Percentiles rank a stretch among this genome's conserved stretches.
Evolutionary conservation across 768 basidiomycete genomes (phyloP).

Genomic region (Vararia minispora): DNA sequence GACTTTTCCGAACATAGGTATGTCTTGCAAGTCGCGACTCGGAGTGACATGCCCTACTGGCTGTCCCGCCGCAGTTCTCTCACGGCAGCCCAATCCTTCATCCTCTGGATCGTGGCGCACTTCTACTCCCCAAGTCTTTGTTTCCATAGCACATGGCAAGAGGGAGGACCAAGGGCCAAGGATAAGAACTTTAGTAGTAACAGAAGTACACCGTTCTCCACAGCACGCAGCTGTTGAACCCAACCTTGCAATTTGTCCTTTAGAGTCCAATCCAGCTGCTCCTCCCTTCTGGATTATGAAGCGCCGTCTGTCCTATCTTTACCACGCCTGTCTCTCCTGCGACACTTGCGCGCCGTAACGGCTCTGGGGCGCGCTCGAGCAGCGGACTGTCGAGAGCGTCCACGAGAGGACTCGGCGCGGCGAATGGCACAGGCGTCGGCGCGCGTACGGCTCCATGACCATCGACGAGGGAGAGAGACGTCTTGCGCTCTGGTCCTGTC

Average conservation of each 20-base stretch:
- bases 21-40: no score
- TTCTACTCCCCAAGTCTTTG: no score
- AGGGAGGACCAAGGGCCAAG: no score
- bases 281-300: slow-evolving; percentile 86
- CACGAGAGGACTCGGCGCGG: slow-evolving; percentile 53
- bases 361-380: slow-evolving; percentile 12
- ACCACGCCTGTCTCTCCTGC: slow-evolving; percentile 35
- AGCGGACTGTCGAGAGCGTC: slow-evolving; percentile 47
- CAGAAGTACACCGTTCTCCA: no score
- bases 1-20: no score
- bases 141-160: no score
- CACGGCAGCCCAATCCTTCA: no score
- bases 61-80: no score
- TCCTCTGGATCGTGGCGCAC: no score
- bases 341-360: slow-evolving; percentile 6
- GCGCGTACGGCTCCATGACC: slow-evolving; percentile 13
- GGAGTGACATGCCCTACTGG: no score
- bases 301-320: slow-evolving; percentile 88
- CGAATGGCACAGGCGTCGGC: slow-evolving; percentile 16
- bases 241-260: neutral
- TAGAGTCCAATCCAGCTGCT: slow-evolving; percentile 90
- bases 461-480: slow-evolving; percentile 14
- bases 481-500: slow-evolving; percentile 11
- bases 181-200: no score
- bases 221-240: neutral